Percentiles rank a stretch among this genome's conserved stretches.
Conservation (phyloP, 2,329 filamentous ascomycete species). For the Aureobasidium sp. region DNA sequence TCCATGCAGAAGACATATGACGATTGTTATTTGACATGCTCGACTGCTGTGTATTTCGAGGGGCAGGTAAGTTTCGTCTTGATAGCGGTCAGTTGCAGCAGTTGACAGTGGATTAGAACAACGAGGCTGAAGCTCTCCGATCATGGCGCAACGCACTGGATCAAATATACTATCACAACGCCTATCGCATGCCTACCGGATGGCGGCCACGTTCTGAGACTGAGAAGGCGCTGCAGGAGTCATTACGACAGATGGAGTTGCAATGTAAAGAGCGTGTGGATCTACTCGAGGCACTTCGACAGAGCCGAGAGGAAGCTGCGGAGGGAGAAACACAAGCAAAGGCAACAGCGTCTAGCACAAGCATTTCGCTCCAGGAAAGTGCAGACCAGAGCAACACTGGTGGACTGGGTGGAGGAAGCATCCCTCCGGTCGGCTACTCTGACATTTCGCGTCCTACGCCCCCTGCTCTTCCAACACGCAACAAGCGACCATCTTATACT, state of each 20-base stretch:
- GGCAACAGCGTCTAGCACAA: constrained; percentile 12
- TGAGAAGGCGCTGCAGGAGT: constrained; percentile 74
- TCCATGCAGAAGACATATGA: constrained; percentile 95
- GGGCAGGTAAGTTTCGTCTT: constrained; percentile 52
- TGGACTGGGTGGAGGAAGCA: constrained; percentile 73
- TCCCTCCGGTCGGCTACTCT: constrained; percentile 71
- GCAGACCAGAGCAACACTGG: constrained; percentile 8
- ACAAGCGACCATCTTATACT: constrained; percentile 39
- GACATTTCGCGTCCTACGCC: constrained; percentile 63
- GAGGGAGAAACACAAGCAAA: neutral
- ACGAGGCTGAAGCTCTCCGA: constrained; percentile 81
- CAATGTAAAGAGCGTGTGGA: constrained; percentile 94
- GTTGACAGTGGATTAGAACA: constrained; percentile 52
- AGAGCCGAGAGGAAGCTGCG: constrained; percentile 45
- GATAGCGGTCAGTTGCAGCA: neutral
- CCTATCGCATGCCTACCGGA: constrained; percentile 62
- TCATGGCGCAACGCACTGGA: constrained; percentile 86
- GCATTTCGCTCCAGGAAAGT: neutral
- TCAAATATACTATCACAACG: constrained; percentile 79
- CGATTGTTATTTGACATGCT: constrained; percentile 90
- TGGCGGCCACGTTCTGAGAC: constrained; percentile 71
- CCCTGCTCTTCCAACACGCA: constrained; percentile 30
- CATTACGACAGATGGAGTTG: constrained; percentile 71
- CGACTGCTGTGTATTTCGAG: constrained; percentile 94
- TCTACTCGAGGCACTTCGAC: constrained; percentile 70